A percentile compares a stretch with the other conserved stretches of the same genome.
These are phyloP conservation scores for Wickerhamomyces bovis DNA, from an alignment of 805 yeast genomes.

Conservation along the genomic window DNA sequence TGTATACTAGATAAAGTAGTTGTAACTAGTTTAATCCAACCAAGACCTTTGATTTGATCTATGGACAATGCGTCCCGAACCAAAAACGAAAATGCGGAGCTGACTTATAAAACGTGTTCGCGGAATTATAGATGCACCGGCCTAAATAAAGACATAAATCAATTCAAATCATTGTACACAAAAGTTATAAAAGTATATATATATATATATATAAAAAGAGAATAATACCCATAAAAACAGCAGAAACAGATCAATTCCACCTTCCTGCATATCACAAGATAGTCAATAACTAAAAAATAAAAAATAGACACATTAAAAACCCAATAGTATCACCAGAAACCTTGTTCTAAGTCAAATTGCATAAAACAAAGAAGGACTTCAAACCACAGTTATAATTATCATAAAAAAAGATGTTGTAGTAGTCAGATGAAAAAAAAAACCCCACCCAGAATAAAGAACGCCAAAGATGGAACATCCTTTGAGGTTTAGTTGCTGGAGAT, in stretches of 20 bases:
- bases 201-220: too few relatives aligned
- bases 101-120: too few relatives aligned
- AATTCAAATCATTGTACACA: background rate
- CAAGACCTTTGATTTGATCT: too few relatives aligned
- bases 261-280: background rate
- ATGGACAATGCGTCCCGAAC: too few relatives aligned
- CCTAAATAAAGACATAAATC: background rate
- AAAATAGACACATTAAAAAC: background rate
- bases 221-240: background rate
- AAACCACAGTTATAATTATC: background rate
- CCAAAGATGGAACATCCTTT: too few relatives aligned
- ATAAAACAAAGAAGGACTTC: background rate
- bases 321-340: background rate
- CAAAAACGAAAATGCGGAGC: too few relatives aligned
- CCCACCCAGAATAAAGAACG: too few relatives aligned
- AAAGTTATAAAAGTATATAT: background rate
- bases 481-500: constrained; percentile 12
- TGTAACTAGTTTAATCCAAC: too few relatives aligned
- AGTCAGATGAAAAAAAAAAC: too few relatives aligned
- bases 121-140: too few relatives aligned
- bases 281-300: too few relatives aligned
- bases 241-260: background rate
- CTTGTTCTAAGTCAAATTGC: background rate
- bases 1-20: too few relatives aligned
- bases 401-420: background rate